phyloP scores from a whole-genome alignment of 208 protist species.

The Strigomonas culicis region DNA sequence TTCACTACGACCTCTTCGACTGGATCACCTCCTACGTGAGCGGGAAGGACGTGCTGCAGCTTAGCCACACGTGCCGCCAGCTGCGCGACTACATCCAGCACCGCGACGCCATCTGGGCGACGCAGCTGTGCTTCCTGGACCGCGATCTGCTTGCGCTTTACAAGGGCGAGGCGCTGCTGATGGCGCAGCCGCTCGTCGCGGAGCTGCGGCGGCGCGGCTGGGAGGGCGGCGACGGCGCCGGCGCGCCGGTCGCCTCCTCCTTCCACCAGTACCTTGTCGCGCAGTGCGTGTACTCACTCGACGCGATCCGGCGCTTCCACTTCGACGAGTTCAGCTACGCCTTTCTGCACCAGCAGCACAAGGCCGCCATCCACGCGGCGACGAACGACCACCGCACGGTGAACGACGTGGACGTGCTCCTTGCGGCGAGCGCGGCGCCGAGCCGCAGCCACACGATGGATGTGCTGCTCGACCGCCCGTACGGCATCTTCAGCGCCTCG shows the following conservation, averaged over 20 bases:
- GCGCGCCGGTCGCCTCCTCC: neutral
- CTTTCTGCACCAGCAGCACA: neutral
- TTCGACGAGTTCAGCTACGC: neutral
- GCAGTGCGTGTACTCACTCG: neutral
- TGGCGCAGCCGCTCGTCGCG: constrained; percentile 17
- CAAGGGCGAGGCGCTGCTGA: constrained; percentile 46
- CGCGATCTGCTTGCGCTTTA: constrained; percentile 38
- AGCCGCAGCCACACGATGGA: neutral
- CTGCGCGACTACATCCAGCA: constrained; percentile 37
- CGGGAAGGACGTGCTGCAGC: constrained; percentile 38
- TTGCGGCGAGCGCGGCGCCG: neutral
- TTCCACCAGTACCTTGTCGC: neutral
- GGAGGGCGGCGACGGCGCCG: neutral
- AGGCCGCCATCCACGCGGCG: neutral
- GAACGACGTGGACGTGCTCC: neutral
- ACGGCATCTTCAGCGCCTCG: neutral
- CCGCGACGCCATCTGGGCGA: constrained; percentile 63
- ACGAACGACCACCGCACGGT: neutral
- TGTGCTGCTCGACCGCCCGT: neutral
- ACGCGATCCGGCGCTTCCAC: neutral
- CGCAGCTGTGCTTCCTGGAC: constrained; percentile 62
- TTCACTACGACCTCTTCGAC: constrained; percentile 46
- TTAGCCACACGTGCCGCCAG: constrained; percentile 45
- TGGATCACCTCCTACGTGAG: constrained; percentile 32
- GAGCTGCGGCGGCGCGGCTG: neutral